These are phyloP conservation scores for Simplicillium sp. DNA, from an alignment of 2,329 filamentous ascomycete genomes.

Conservation along the genomic window DNA sequence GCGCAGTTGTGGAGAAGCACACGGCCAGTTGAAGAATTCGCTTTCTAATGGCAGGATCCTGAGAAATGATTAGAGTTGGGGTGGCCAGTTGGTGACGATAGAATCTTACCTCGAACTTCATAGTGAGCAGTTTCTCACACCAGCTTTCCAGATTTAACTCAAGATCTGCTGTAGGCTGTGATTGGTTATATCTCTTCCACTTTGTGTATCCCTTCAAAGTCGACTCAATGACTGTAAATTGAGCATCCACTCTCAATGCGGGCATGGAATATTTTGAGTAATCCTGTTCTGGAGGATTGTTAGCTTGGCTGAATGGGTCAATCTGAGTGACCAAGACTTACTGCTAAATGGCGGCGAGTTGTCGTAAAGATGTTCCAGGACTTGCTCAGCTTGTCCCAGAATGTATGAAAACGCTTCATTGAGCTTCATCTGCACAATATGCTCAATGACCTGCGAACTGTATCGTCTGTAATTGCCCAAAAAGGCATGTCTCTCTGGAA, in stretches of 20 bases:
- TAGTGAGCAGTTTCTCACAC: constrained; percentile 61
- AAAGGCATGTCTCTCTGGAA: constrained; percentile 90
- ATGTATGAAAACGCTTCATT: constrained; percentile 83
- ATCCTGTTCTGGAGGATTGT: constrained; percentile 30
- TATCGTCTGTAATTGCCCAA: constrained; percentile 92
- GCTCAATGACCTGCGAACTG: constrained; percentile 78
- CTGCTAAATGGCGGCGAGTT: constrained; percentile 58
- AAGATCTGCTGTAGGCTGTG: constrained; percentile 37
- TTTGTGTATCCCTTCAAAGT: constrained; percentile 82
- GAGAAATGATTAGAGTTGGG: constrained; percentile 10
- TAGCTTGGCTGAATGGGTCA: not conserved
- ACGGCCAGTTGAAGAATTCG: constrained; percentile 74
- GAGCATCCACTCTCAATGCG: constrained; percentile 75
- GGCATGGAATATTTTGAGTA: constrained; percentile 63
- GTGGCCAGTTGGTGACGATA: no score
- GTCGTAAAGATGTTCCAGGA: constrained; percentile 68
- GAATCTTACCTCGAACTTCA: constrained; percentile 53
- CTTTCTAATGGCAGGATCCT: constrained; percentile 77
- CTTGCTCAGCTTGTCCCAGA: constrained; percentile 64
- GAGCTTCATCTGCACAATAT: constrained; percentile 71
- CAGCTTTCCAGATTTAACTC: constrained; percentile 59
- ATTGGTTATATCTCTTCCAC: constrained; percentile 43
- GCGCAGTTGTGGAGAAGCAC: constrained; percentile 71
- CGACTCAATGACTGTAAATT: constrained; percentile 82
- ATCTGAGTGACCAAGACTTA: constrained; percentile 22